These are phyloP conservation scores for Athelia psychrophila DNA, from an alignment of 1,284 basidiomycete genomes.

Conservation along the genomic window DNA sequence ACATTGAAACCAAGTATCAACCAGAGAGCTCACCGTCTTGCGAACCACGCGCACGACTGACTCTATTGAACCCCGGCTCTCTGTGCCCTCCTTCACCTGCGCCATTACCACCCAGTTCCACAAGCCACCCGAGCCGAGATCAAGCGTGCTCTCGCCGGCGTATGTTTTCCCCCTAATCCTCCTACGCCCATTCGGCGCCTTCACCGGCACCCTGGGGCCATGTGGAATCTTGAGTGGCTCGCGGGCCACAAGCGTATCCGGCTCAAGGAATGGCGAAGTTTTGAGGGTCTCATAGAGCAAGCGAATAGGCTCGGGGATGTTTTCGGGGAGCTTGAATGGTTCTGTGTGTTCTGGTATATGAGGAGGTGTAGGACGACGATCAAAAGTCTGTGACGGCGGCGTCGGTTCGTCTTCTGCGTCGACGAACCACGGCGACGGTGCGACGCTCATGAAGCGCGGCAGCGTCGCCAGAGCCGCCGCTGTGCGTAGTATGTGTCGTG, in stretches of 20 bases:
- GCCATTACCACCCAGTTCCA: slow-evolving; percentile 76
- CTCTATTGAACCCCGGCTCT: slow-evolving; percentile 71
- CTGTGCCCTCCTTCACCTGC: slow-evolving; percentile 81
- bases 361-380: slow-evolving; percentile 20
- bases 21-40: slow-evolving; percentile 49
- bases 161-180: slow-evolving; percentile 64
- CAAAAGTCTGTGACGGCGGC: slow-evolving; percentile 13
- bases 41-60: slow-evolving; percentile 64
- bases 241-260: slow-evolving; percentile 48
- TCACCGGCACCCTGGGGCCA: slow-evolving; percentile 52
- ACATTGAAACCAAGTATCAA: background rate
- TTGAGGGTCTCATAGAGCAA: slow-evolving; percentile 50
- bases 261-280: slow-evolving; percentile 62
- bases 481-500: background rate
- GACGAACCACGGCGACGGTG: slow-evolving; percentile 50
- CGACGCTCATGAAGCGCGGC: background rate
- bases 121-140: slow-evolving; percentile 45
- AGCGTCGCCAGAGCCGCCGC: too few species aligned
- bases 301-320: slow-evolving; percentile 43
- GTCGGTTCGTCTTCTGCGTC: slow-evolving; percentile 29
- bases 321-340: slow-evolving; percentile 14
- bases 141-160: slow-evolving; percentile 55
- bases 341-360: slow-evolving; percentile 24
- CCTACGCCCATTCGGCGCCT: slow-evolving; percentile 50
- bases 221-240: slow-evolving; percentile 42